phyloP scores from a whole-genome alignment of 352 stramenopile genomes.

The Pythium biforme region DNA sequence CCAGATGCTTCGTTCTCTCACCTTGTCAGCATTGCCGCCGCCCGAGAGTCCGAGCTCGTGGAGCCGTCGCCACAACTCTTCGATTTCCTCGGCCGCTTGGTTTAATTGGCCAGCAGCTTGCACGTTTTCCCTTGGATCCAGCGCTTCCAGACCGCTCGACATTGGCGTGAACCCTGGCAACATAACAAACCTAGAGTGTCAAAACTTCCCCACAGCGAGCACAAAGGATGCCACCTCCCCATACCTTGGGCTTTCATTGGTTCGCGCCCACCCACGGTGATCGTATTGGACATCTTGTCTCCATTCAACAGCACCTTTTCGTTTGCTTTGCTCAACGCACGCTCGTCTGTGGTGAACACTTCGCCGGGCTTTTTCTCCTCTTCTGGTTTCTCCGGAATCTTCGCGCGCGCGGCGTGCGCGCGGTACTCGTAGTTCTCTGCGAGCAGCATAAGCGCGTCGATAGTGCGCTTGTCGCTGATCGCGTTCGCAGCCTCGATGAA shows the following conservation, averaged over 20 bases:
- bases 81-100: conserved; percentile 72
- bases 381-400: conserved; percentile 26
- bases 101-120: conserved; percentile 63
- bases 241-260: conserved; percentile 24
- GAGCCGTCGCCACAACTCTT: conserved; percentile 79
- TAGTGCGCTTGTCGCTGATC: conserved; percentile 62
- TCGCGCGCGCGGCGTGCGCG: conserved; percentile 53
- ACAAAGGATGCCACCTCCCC: background rate
- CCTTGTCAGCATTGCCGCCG: conserved; percentile 54
- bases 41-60: conserved; percentile 75
- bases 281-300: background rate
- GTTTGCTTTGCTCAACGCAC: background rate
- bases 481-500: conserved; percentile 61
- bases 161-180: conserved; percentile 29
- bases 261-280: conserved; percentile 11
- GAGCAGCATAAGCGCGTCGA: conserved; percentile 66
- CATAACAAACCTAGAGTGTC: background rate
- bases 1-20: background rate
- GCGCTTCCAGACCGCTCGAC: conserved; percentile 26
- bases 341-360: too few species aligned
- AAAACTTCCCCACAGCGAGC: background rate
- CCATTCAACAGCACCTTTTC: background rate
- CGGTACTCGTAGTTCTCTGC: conserved; percentile 81
- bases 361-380: conserved; percentile 14
- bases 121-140: conserved; percentile 36